phyloP scores from a whole-genome alignment of 139 green algal species.

The Pleodorina starrii region DNA sequence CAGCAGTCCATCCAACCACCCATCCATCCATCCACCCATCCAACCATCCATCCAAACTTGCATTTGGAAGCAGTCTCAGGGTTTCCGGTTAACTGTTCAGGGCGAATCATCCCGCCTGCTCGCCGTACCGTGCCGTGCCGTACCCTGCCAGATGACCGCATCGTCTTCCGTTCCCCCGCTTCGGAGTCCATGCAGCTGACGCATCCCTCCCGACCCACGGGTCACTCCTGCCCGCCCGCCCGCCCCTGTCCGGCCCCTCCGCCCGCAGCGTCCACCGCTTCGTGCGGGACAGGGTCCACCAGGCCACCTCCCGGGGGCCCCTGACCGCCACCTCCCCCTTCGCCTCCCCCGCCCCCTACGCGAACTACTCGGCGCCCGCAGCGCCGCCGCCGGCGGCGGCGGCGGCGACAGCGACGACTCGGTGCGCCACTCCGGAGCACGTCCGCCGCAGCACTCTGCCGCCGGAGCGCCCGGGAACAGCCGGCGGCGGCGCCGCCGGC shows the following conservation, averaged over 20 bases:
- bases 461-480: background rate
- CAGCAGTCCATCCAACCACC: too few relatives aligned
- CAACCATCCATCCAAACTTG: too few relatives aligned
- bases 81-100: too few relatives aligned
- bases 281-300: background rate
- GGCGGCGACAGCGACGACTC: background rate
- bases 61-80: too few relatives aligned
- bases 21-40: too few relatives aligned
- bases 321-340: background rate
- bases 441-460: background rate
- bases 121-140: too few relatives aligned
- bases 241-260: background rate
- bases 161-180: too few relatives aligned
- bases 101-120: too few relatives aligned
- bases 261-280: conserved; percentile 5
- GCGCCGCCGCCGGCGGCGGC: background rate
- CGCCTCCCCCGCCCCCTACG: conserved; percentile 12
- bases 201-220: too few relatives aligned
- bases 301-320: background rate
- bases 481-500: background rate
- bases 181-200: too few relatives aligned
- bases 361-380: background rate
- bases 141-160: too few relatives aligned
- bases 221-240: background rate
- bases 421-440: background rate